phyloP scores from a whole-genome alignment of 1,139 yeast species.

The Nakaseomyces uthaithaninus region DNA sequence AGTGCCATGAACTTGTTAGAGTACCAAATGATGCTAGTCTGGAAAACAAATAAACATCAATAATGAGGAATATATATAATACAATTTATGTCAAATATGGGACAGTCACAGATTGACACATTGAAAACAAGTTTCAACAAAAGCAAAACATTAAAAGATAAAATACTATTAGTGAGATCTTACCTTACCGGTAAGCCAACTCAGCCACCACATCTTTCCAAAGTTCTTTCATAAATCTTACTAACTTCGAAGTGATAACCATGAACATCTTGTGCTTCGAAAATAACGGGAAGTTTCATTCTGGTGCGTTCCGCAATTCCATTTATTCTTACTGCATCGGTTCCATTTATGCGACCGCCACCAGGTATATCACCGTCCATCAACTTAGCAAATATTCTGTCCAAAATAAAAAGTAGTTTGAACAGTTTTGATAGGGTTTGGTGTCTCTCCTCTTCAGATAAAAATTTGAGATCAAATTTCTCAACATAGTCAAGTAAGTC shows the following conservation, averaged over 20 bases:
- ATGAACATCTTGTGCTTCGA: slow-evolving; percentile 27
- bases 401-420: slow-evolving; percentile 38
- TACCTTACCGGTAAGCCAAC: background rate
- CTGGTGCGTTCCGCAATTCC: slow-evolving; percentile 44
- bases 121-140: too few relatives aligned
- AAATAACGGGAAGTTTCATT: slow-evolving; percentile 31
- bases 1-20: too few relatives aligned
- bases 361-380: slow-evolving; percentile 36
- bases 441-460: slow-evolving; percentile 16
- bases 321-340: slow-evolving; percentile 41
- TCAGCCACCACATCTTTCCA: slow-evolving; percentile 20
- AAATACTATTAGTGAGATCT: too few relatives aligned
- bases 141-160: too few relatives aligned
- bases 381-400: slow-evolving; percentile 38
- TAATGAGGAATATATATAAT: background rate
- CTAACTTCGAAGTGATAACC: slow-evolving; percentile 34
- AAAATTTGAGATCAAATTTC: slow-evolving; percentile 35
- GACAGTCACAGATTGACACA: background rate
- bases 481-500: slow-evolving; percentile 56
- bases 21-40: too few relatives aligned
- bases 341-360: slow-evolving; percentile 31
- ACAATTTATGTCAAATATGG: background rate
- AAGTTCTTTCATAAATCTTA: slow-evolving; percentile 30
- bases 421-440: slow-evolving; percentile 32
- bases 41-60: background rate